Conservation (phyloP, 306 rosid species). For the Prunus dulcis region DNA sequence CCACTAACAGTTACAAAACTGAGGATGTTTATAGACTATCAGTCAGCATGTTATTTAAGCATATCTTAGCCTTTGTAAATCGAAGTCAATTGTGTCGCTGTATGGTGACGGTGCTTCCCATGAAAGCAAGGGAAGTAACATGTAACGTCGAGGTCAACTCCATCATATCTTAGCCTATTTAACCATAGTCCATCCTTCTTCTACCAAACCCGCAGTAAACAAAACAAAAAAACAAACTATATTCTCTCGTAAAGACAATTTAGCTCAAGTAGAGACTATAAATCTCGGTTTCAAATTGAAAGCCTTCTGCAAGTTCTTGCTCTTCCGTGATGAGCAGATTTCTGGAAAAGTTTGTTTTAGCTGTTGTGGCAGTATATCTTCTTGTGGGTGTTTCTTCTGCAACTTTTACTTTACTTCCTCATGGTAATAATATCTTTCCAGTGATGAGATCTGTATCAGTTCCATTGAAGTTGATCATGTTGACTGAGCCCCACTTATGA, state of each 20-base stretch:
- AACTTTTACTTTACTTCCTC: constrained; percentile 7
- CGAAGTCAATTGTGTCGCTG: too few relatives aligned
- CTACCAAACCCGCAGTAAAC: not conserved
- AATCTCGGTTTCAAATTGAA: not conserved
- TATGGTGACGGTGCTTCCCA: not conserved
- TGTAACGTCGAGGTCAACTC: not conserved
- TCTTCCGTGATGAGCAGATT: constrained; percentile 18
- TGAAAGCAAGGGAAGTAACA: not conserved
- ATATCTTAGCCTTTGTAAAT: too few relatives aligned
- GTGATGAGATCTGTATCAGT: not conserved
- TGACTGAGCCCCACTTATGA: not conserved
- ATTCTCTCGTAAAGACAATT: not conserved
- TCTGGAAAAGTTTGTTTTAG: constrained; percentile 17
- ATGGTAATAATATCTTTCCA: constrained; percentile 13
- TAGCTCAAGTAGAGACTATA: not conserved
- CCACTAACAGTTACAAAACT: too few relatives aligned
- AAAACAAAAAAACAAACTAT: not conserved
- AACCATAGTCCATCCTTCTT: not conserved
- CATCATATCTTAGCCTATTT: not conserved
- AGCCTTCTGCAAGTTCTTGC: not conserved
- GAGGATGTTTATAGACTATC: too few relatives aligned
- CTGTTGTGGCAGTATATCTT: constrained; percentile 11
- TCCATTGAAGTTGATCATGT: not conserved
- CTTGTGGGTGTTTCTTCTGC: constrained; percentile 3
- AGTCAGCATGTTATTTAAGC: too few relatives aligned